Evolutionary conservation across 352 stramenopile species (phyloP), one percentile per base, ranked within the genome.

Genomic region (Phytophthora chlamydospora): DNA sequence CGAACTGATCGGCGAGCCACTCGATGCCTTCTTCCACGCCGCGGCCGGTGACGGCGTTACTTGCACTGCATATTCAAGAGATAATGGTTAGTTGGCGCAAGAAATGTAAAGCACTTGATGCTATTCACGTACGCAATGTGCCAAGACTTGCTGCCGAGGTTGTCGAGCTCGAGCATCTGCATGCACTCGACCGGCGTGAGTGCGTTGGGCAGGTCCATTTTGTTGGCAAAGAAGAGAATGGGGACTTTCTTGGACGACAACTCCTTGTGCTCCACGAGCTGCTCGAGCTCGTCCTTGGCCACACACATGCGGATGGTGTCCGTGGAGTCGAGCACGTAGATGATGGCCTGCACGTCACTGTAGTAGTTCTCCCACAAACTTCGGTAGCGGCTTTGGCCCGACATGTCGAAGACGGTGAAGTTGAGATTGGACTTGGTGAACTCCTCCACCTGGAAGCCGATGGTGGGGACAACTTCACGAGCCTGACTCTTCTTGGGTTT

Each of bases 391-490:
- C 80, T 89, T 75, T 94, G 71, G 9, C 90, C 90, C 2, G 83
- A 95, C 89, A 97, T 97, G 75, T 97, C 90, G 52, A 96, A 95
- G 12, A 96, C 80, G 11, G 90, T 97, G 50, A 97, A 97, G 58
- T 93, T 96, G n/a, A 97, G 61, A 65, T 96, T 97, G 56, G 89
- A 74, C 65, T 96, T 97, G 31, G 75, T 78, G 59, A 97, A 96
- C 58, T 94, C 79, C 62, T 97, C 89, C 43, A 96, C 89, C 58
- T 95, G 80, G 71, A 96, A 97, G 43, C 90, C 90, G 40, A 97
- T 91, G 19, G 90, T 97, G 29, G 90, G 90, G 48, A 90, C 90
- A 19, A 96, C 85, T 66, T 96, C 90, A 36, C 80, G 83, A 7
- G 76, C 66, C 54, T 88, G 82, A n/a, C 73, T 87, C 61, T 96